These are phyloP conservation scores for Termitomyces sp. DNA, from an alignment of 768 basidiomycete genomes.

Conservation along the genomic window DNA sequence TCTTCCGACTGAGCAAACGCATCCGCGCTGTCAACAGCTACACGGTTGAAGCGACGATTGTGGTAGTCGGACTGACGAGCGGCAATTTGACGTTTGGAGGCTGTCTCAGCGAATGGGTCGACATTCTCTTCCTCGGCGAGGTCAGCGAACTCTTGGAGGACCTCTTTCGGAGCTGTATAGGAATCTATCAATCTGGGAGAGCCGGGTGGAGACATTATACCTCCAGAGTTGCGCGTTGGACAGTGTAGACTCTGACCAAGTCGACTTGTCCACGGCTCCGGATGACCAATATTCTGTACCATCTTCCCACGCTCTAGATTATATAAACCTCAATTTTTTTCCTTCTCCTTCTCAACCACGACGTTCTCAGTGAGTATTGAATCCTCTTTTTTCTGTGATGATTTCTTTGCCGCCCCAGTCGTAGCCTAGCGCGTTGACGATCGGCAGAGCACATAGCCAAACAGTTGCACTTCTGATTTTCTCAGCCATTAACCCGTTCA, in stretches of 20 bases:
- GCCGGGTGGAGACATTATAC: constrained; percentile 56
- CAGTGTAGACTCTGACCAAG: constrained; percentile 3
- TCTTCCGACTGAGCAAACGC: constrained; percentile 71
- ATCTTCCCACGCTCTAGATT: constrained; percentile 31
- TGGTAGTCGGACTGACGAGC: constrained; percentile 95
- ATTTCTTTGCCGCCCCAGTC: constrained; percentile 79
- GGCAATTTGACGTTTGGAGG: constrained; percentile 91
- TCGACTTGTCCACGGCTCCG: constrained; percentile 5
- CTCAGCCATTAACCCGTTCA: constrained; percentile 8
- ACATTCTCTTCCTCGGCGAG: constrained; percentile 92
- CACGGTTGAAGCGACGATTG: constrained; percentile 83
- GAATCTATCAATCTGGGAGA: constrained; percentile 83
- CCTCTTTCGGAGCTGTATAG: constrained; percentile 90
- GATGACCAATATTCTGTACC: constrained; percentile 29
- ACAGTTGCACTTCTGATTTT: constrained; percentile 61
- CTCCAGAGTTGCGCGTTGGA: constrained; percentile 23
- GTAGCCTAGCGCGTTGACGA: constrained; percentile 64
- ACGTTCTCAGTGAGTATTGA: constrained; percentile 28
- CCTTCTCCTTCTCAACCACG: constrained; percentile 20
- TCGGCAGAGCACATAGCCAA: constrained; percentile 69
- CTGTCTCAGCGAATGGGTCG: constrained; percentile 91
- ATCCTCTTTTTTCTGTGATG: constrained; percentile 39
- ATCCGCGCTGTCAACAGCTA: constrained; percentile 78
- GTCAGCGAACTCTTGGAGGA: constrained; percentile 91
- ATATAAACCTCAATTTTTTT: constrained; percentile 14